Conservation (phyloP, 352 stramenopile genomes). For the Albugo candida region DNA sequence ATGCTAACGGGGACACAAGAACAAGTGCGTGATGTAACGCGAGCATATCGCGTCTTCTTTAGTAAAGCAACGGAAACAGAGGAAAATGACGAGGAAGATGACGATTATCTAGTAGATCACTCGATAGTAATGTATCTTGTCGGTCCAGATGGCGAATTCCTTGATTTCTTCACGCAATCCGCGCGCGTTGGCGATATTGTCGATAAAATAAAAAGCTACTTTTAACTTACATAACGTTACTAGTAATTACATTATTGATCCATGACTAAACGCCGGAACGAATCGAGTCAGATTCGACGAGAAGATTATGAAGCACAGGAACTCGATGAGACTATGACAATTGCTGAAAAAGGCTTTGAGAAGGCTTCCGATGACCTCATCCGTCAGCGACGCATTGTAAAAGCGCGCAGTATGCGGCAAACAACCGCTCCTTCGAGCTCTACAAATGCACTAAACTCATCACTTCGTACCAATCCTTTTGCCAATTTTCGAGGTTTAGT, state of each 20-base stretch:
- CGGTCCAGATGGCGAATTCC: slow-evolving; percentile 89
- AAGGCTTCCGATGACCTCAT: slow-evolving; percentile 49
- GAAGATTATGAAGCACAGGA: slow-evolving; percentile 64
- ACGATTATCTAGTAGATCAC: slow-evolving; percentile 99
- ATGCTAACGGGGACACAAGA: slow-evolving; percentile 85
- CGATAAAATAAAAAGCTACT: slow-evolving; percentile 81
- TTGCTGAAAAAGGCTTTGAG: slow-evolving; percentile 41
- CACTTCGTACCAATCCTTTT: slow-evolving; percentile 30
- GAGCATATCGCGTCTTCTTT: slow-evolving; percentile 98
- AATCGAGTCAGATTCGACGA: slow-evolving; percentile 69
- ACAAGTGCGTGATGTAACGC: slow-evolving; percentile 92
- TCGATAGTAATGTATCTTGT: slow-evolving; percentile 99
- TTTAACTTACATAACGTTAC: slow-evolving; percentile 12
- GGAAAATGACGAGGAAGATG: slow-evolving; percentile 83
- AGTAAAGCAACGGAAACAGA: slow-evolving; percentile 80
- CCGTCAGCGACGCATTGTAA: slow-evolving; percentile 61
- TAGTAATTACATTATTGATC: background rate
- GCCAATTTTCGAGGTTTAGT: slow-evolving; percentile 40
- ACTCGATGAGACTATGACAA: slow-evolving; percentile 15
- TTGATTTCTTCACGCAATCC: slow-evolving; percentile 98
- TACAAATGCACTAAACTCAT: background rate
- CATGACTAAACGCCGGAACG: slow-evolving; percentile 75
- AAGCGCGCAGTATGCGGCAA: slow-evolving; percentile 17
- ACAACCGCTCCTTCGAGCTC: slow-evolving; percentile 1
- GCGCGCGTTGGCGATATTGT: slow-evolving; percentile 88